These are phyloP conservation scores for Candida berthetii DNA, from an alignment of 805 yeast genomes.

Conservation along the genomic window DNA sequence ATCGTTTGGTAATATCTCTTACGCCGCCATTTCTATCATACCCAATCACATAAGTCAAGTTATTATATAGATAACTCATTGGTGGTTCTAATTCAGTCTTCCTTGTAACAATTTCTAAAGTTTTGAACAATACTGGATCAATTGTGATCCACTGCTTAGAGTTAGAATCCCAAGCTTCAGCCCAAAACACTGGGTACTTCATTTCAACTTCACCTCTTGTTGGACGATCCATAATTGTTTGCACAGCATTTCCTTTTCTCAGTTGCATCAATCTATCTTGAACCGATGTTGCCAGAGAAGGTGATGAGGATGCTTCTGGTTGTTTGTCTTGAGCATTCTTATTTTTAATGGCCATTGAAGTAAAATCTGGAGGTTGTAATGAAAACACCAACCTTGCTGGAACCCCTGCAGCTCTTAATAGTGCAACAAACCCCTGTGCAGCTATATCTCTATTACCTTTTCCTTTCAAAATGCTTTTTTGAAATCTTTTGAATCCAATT, in stretches of 20 bases:
- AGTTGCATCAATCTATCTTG: conserved; percentile 12
- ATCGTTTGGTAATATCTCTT: conserved; percentile 82
- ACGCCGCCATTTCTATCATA: conserved; percentile 60
- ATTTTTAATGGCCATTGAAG: conserved; percentile 22
- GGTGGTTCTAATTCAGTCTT: conserved; percentile 73
- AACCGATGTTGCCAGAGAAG: conserved; percentile 1
- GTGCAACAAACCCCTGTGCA: conserved; percentile 81
- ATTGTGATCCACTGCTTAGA: conserved; percentile 75
- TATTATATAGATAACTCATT: conserved; percentile 45
- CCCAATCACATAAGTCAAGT: conserved; percentile 70
- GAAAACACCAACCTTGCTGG: conserved; percentile 75
- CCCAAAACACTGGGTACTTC: conserved; percentile 79
- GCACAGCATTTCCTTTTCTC: conserved; percentile 11
- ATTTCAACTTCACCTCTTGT: conserved; percentile 18
- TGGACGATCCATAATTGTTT: conserved; percentile 5
- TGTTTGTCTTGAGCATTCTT: background rate
- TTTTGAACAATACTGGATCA: conserved; percentile 66
- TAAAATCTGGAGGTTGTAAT: conserved; percentile 86
- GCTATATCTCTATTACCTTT: conserved; percentile 74
- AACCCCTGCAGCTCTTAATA: conserved; percentile 65
- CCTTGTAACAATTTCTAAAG: conserved; percentile 55
- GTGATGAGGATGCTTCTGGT: conserved; percentile 1
- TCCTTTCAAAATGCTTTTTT: conserved; percentile 32
- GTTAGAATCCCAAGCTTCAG: conserved; percentile 84
- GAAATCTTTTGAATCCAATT: conserved; percentile 34